Conservation (phyloP, 1,284 basidiomycete genomes). For the Peniophora sp. region DNA sequence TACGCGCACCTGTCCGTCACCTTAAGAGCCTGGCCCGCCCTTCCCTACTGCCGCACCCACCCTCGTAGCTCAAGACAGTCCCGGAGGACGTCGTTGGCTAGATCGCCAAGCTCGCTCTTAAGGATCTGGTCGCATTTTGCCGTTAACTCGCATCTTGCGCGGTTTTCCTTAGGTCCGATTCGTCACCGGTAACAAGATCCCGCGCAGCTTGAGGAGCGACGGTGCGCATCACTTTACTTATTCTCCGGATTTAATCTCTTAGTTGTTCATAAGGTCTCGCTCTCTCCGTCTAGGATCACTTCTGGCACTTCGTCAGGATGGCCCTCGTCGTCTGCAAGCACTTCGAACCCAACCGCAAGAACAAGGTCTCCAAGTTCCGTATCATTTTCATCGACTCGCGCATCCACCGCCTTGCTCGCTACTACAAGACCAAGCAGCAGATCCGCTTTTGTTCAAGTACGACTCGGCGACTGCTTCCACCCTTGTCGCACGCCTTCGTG, state of each 20-base stretch:
- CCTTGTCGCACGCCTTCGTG: conserved; percentile 47
- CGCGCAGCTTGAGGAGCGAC: conserved; percentile 94
- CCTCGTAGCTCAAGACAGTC: conserved; percentile 94
- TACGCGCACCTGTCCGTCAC: no score
- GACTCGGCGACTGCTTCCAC: conserved; percentile 89
- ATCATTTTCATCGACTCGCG: conserved; percentile 99
- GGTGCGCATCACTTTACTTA: no score
- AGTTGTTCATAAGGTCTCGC: conserved; percentile 65
- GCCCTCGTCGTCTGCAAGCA: conserved; percentile 99
- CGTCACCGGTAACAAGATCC: conserved; percentile 99
- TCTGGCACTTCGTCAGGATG: conserved; percentile 99
- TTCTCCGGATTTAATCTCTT: no score
- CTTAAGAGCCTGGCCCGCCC: no score
- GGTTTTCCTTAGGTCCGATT: conserved; percentile 97
- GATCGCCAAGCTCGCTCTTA: conserved; percentile 96
- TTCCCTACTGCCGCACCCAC: conserved; percentile 95
- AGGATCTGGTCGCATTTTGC: conserved; percentile 96
- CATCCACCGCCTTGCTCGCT: conserved; percentile 92
- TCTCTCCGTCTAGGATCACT: conserved; percentile 97
- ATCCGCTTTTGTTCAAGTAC: conserved; percentile 96
- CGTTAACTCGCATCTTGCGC: conserved; percentile 95
- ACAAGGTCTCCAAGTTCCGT: conserved; percentile 97
- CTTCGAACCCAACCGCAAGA: conserved; percentile 96
- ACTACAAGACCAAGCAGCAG: conserved; percentile 99
- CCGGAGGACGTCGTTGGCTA: conserved; percentile 95